Base-by-base conservation (phyloP, 2,329 filamentous ascomycete species). In the Penicillium sp. region DNA sequence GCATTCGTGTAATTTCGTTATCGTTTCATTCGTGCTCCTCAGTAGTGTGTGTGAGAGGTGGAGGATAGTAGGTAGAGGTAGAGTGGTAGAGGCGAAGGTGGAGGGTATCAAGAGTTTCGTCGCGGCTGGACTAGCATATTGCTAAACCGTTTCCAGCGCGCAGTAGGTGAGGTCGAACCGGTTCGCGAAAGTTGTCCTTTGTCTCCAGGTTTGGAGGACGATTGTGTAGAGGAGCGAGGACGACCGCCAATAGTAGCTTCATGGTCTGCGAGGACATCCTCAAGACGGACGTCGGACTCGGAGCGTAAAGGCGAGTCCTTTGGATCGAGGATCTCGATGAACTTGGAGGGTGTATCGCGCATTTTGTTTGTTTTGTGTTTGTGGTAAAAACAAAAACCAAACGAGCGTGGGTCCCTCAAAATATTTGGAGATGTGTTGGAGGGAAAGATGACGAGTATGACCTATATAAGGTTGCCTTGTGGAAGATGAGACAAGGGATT, bases 241-340 rank as follows among this genome's bases (percentile, higher is more conserved):
- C 74, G 65, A 29, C 49, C 42, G 59, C 49, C 49, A 59, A 70
- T 61, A 58, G 71, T 65, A 47, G 74, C 71, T 65, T 77, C 71
- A 52, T 75, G 71, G 49, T 73, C 70, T 56, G 73, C 75, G 19
- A 78, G 70, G 57, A 78, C 74, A 49, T 78, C 76, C 57, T 78
- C 76, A 2, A 78, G 72, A 8, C 73, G 73, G 48, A 78, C 76
- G 54, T 78, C 76, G 21, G 69, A 73, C 53, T 74, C 68, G 45
- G 74, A 76, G 52, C 69, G 70, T 14, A 66, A 64, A 29, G 70
- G 63, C 22, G 64, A 64, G 44, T 71, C 67, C 56, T 74, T 69
- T 45, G 71, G 67, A 61, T 77, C 71, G 60, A 78, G 73, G 52
- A 78, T 76, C 61, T 78, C 76, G 56, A 77, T 71, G 61, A 78